phyloP scores from a whole-genome alignment of 768 basidiomycete species.

The Sarcomyxa edulis region DNA sequence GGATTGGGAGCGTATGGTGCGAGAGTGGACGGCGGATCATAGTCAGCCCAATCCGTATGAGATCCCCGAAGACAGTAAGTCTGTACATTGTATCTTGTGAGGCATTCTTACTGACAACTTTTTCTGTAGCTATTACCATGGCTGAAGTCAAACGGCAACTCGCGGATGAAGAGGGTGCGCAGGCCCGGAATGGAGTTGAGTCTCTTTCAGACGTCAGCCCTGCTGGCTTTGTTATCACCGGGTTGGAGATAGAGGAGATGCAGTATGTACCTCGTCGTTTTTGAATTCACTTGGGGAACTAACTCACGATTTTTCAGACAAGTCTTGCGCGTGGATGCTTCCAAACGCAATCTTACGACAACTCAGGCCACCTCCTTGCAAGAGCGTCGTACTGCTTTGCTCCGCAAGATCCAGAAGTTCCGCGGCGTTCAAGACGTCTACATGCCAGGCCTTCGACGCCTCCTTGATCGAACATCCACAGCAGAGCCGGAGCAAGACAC shows the following conservation, averaged over 20 bases:
- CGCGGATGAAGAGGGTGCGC: slow-evolving; percentile 11
- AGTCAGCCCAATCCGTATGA: slow-evolving; percentile 10
- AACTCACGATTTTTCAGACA: slow-evolving; percentile 4
- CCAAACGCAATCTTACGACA: neutral
- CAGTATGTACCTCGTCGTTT: slow-evolving; percentile 3
- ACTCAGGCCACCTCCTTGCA: slow-evolving; percentile 4
- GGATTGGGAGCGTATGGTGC: slow-evolving; percentile 10
- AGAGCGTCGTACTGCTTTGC: slow-evolving; percentile 7
- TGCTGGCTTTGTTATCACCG: neutral
- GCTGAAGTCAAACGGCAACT: slow-evolving; percentile 7
- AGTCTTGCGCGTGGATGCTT: neutral
- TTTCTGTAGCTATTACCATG: slow-evolving; percentile 5
- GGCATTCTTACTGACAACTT: neutral
- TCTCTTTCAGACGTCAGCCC: slow-evolving; percentile 1
- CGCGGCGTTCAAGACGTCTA: slow-evolving; percentile 7
- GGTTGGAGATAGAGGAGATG: slow-evolving; percentile 3
- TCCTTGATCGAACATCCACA: neutral
- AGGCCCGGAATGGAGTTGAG: neutral
- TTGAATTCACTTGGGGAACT: neutral
- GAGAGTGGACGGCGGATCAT: slow-evolving; percentile 11
- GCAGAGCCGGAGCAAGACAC: neutral
- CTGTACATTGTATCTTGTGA: neutral
- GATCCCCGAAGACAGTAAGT: slow-evolving; percentile 10
- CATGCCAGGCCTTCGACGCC: slow-evolving; percentile 10
- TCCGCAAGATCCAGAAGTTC: slow-evolving; percentile 6